Base-by-base conservation (phyloP, 1,139 yeast species). In the Lodderomyces orthopsilosis region DNA sequence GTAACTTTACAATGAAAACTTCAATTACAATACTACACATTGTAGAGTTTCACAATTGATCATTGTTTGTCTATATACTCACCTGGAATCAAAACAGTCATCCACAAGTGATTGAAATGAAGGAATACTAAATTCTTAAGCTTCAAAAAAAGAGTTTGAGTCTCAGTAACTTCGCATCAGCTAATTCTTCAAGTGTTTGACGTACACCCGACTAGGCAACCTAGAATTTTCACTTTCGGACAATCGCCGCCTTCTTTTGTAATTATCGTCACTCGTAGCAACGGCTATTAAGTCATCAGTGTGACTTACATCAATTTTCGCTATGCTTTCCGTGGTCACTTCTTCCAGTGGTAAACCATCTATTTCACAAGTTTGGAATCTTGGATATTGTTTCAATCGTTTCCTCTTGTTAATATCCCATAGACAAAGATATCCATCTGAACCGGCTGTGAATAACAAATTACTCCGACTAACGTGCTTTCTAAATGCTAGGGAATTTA, bases 351-450 rank as follows among this genome's bases (percentile, higher is more conserved):
- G 34, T 13, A 23, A 23, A 1, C 58, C 52, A 19, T 51, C 52
- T 12, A 44, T 43, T 12, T 51, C 54, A 13, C 42, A 41, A 24
- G 47, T 43, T 21, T 42, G 36, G 39, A 84, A 71, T 46, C 73
- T 74, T 10, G 79, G 75, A 48, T 74, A 79, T 56, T 81, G 83
- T 56, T 71, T 80, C 51, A 78, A 68, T 52, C 90, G 73, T 61
- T 81, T 84, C 45, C 81, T 71, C 33, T 81, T 69, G 38, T 72
- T 67, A 58, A 77, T 77, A 55, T 87, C 88, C 98, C 98, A 90
- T 15, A 83, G 61, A 51, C 89, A 84, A 1, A 89, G 78, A 35
- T 76, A 66, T 0, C 89, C 83, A 61, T 90, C 96, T 0, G 91
- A 81, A 0, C 95, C 96, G 1, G 83, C 88, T 0, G 96, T 85